Evolutionary conservation across 1,139 yeast genomes (phyloP).

Genomic region (Suhomyces choctaworum): DNA sequence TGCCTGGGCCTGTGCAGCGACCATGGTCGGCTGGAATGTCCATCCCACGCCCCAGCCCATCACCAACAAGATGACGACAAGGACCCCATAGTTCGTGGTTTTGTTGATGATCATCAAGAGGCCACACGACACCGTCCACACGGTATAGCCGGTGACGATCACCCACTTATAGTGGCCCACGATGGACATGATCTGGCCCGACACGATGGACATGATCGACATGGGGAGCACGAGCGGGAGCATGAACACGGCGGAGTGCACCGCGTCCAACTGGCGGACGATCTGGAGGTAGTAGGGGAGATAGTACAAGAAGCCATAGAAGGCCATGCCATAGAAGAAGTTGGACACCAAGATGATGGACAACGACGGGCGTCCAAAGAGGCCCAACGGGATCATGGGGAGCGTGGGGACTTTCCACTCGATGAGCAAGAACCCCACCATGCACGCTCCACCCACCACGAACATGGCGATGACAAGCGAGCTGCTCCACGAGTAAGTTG

Average conservation of each 20-base stretch:
- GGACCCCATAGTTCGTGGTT: constrained; percentile 15
- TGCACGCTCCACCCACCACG: constrained; percentile 20
- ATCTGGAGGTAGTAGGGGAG: constrained; percentile 23
- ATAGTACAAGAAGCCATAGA: constrained; percentile 19
- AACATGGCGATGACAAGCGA: constrained; percentile 23
- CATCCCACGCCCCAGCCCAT: constrained; percentile 24
- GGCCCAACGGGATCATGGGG: constrained; percentile 24
- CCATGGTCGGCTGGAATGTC: constrained; percentile 27
- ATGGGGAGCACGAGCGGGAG: constrained; percentile 21
- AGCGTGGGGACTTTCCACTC: constrained; percentile 23
- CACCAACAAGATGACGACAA: constrained; percentile 18
- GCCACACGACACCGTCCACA: constrained; percentile 21
- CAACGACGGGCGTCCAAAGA: constrained; percentile 18
- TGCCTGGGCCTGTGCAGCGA: constrained; percentile 25
- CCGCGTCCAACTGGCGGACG: constrained; percentile 18
- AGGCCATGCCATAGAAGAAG: constrained; percentile 23
- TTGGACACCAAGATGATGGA: constrained; percentile 17
- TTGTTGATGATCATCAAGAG: constrained; percentile 17
- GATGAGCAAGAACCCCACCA: constrained; percentile 18
- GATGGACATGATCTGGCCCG: constrained; percentile 20
- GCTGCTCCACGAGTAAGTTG: constrained; percentile 23
- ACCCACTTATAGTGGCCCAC: constrained; percentile 21
- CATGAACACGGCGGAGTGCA: constrained; percentile 18
- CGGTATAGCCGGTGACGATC: constrained; percentile 16
- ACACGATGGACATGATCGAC: constrained; percentile 19